These are phyloP conservation scores for Liquidambar formosana DNA, from an alignment of 164 flowering plant genomes.

Conservation along the genomic window DNA sequence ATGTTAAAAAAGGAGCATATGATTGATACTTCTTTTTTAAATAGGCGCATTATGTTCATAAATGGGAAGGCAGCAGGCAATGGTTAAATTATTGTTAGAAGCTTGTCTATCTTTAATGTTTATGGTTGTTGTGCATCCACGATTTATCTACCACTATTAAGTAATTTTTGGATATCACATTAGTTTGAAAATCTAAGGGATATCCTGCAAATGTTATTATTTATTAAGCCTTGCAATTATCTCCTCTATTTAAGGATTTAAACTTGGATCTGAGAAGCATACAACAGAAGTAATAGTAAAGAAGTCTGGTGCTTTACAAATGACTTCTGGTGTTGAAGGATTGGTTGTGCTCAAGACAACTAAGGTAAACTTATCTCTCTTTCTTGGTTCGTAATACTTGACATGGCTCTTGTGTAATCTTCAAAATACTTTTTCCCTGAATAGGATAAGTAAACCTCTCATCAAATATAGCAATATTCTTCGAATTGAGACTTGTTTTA, in stretches of 20 bases:
- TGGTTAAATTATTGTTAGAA: not conserved
- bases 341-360: conserved; percentile 91
- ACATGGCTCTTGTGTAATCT: not conserved
- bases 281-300: conserved; percentile 67
- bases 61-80: not conserved
- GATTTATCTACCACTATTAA: not conserved
- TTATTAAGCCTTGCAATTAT: not conserved
- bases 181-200: not conserved
- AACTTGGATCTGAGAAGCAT: conserved; percentile 93
- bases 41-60: not conserved
- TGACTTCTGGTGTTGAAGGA: conserved; percentile 87
- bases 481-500: too few species aligned
- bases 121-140: not conserved
- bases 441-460: not conserved
- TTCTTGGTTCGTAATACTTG: not conserved
- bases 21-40: not conserved
- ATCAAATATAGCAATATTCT: too few species aligned
- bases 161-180: not conserved
- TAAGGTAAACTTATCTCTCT: conserved; percentile 40
- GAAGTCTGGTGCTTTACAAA: conserved; percentile 60
- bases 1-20: too few species aligned
- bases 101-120: not conserved
- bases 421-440: conserved; percentile 1
- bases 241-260: conserved; percentile 57
- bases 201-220: not conserved